A percentile compares a stretch with the other conserved stretches of the same genome.
Conservation (phyloP, 208 protist genomes). For the Herpetomonas tarakana region DNA sequence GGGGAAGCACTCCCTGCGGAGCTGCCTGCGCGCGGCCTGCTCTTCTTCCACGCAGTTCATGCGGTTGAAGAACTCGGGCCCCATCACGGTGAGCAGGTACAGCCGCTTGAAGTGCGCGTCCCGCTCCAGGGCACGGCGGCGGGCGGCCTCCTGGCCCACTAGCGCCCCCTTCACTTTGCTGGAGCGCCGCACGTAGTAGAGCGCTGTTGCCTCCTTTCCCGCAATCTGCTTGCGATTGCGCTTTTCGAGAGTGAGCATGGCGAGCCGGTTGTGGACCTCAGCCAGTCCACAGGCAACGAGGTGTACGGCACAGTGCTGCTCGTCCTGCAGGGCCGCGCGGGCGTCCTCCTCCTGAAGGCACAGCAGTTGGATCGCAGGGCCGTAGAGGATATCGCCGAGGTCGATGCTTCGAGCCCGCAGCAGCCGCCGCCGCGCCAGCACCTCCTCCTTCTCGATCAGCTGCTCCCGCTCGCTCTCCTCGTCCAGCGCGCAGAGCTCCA, state of each 20-base stretch:
- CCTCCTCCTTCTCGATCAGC: constrained; percentile 55
- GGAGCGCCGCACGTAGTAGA: constrained; percentile 11
- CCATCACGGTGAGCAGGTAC: constrained; percentile 12
- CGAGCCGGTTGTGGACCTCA: background rate
- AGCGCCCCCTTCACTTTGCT: constrained; percentile 2
- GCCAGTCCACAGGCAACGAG: background rate
- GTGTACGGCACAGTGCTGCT: background rate
- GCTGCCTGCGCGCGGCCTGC: background rate
- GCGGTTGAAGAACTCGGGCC: constrained; percentile 12
- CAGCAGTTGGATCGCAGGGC: constrained; percentile 9
- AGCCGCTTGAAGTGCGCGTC: constrained; percentile 1
- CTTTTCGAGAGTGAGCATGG: background rate
- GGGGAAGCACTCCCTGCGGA: background rate
- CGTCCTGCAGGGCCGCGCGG: constrained; percentile 7
- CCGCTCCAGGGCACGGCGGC: background rate
- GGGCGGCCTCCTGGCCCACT: constrained; percentile 1
- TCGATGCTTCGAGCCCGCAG: constrained; percentile 22
- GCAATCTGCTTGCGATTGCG: background rate
- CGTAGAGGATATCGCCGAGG: constrained; percentile 8
- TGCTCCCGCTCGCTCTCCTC: constrained; percentile 58
- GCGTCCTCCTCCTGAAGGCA: constrained; percentile 13
- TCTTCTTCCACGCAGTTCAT: constrained; percentile 3
- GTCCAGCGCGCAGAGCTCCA: constrained; percentile 23
- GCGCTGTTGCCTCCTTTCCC: constrained; percentile 1
- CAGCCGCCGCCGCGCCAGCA: constrained; percentile 42